Evolutionary conservation across 768 basidiomycete genomes (phyloP).

Genomic region (Melanogaster broomeanus): DNA sequence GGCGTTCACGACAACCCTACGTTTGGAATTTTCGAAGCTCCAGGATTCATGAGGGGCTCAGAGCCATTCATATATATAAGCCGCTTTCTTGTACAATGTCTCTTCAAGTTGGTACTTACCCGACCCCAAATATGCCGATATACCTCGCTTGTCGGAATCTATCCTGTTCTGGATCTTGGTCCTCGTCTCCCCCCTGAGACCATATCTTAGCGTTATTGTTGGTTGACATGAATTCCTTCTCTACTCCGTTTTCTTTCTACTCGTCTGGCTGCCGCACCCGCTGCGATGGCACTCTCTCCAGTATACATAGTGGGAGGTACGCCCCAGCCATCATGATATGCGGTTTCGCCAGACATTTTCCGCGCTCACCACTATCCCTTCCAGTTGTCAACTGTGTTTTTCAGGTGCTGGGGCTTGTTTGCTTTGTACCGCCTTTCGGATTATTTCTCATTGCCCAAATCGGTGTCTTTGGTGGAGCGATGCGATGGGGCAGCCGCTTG

Average conservation of each 20-base stretch:
- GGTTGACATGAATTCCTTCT: neutral
- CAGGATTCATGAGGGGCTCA: too few relatives aligned
- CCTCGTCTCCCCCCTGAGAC: too few relatives aligned
- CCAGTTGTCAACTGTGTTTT: neutral
- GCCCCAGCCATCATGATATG: neutral
- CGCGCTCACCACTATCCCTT: neutral
- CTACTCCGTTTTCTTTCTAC: neutral
- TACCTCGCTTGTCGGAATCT: constrained; percentile 2
- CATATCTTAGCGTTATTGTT: too few relatives aligned
- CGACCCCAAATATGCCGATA: constrained; percentile 5
- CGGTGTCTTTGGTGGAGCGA: constrained; percentile 15
- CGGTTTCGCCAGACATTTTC: neutral
- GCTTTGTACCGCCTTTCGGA: constrained; percentile 2
- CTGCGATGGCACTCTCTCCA: neutral
- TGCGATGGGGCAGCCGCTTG: constrained; percentile 5
- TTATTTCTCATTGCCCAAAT: constrained; percentile 4
- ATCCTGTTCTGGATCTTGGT: too few relatives aligned
- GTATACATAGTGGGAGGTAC: constrained; percentile 4
- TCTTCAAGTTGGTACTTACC: too few relatives aligned
- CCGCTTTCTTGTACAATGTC: too few relatives aligned
- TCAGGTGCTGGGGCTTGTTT: neutral
- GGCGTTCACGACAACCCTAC: too few relatives aligned
- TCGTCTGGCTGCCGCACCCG: neutral
- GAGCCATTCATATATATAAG: too few relatives aligned
- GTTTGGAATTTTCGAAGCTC: too few relatives aligned